Evolutionary conservation across 1,284 basidiomycete species (phyloP).

Genomic region (Chalciporus sp.): DNA sequence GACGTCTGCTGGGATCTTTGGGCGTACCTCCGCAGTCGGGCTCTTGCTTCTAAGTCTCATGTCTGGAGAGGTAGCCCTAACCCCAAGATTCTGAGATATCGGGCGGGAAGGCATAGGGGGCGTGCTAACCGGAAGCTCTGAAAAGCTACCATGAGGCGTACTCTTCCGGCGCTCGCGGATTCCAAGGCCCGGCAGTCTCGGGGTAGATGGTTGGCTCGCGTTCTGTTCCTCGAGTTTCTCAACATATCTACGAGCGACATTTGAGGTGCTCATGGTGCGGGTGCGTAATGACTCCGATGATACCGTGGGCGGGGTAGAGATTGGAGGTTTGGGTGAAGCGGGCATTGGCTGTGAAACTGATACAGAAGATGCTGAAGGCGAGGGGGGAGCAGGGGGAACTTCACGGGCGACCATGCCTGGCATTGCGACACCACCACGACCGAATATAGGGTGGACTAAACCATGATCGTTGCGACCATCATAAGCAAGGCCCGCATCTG

Average conservation of each 20-base stretch:
- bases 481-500: conserved; percentile 64
- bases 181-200: conserved; percentile 15
- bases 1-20: conserved; percentile 20
- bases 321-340: background rate
- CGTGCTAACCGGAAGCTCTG: conserved; percentile 39
- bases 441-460: conserved; percentile 72
- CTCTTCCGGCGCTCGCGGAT: conserved; percentile 41
- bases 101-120: conserved; percentile 32
- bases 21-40: conserved; percentile 16
- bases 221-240: conserved; percentile 37
- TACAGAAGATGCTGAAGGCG: conserved; percentile 29
- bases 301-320: conserved; percentile 4
- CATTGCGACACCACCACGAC: conserved; percentile 70
- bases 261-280: conserved; percentile 38
- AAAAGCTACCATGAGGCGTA: conserved; percentile 31
- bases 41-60: conserved; percentile 14
- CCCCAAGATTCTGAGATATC: conserved; percentile 21
- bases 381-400: conserved; percentile 1
- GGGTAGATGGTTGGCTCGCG: conserved; percentile 17
- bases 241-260: conserved; percentile 38
- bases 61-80: conserved; percentile 10
- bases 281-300: conserved; percentile 26
- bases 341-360: conserved; percentile 4
- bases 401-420: conserved; percentile 52
- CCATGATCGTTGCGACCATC: conserved; percentile 58